A percentile compares a stretch with the other conserved stretches of the same genome.
Evolutionary conservation across 108 stramenopile genomes (phyloP).

Genomic region (Discostella stelligeroides): DNA sequence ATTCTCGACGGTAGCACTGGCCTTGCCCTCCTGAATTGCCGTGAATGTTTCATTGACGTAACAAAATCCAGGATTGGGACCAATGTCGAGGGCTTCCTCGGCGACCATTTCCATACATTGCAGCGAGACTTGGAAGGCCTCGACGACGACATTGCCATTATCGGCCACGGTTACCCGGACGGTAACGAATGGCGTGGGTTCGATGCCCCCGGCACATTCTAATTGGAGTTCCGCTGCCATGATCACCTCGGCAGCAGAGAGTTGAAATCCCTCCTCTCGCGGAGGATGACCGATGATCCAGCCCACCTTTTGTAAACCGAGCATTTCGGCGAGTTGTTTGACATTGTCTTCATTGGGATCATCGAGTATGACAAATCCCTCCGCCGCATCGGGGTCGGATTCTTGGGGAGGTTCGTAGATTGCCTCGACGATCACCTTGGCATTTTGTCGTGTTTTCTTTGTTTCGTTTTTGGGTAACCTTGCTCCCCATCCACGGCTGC

Average conservation of each 20-base stretch:
- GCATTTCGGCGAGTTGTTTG: conserved; percentile 70
- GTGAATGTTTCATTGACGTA: conserved; percentile 95
- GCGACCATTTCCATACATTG: conserved; percentile 99
- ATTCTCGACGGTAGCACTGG: conserved; percentile 90
- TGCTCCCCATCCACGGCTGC: conserved; percentile 36
- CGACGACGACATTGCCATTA: conserved; percentile 85
- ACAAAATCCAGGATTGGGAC: conserved; percentile 85
- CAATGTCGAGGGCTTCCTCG: conserved; percentile 90
- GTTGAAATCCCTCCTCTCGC: conserved; percentile 89
- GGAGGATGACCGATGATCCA: conserved; percentile 98
- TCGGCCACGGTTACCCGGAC: conserved; percentile 82
- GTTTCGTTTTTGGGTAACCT: conserved; percentile 18
- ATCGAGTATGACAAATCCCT: conserved; percentile 89
- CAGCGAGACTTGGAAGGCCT: conserved; percentile 93
- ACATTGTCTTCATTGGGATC: conserved; percentile 92
- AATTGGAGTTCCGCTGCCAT: conserved; percentile 95
- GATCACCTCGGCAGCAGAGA: conserved; percentile 90
- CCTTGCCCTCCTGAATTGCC: conserved; percentile 96
- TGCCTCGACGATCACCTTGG: conserved; percentile 82
- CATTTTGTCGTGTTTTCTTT: conserved; percentile 30
- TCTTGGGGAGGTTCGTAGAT: conserved; percentile 98
- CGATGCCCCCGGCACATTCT: conserved; percentile 93
- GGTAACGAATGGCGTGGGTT: conserved; percentile 95
- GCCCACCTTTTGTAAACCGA: conserved; percentile 89
- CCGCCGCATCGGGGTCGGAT: conserved; percentile 71